Evolutionary conservation across 2,329 filamentous ascomycete species (phyloP), one percentile per base, ranked within the genome.

Genomic region (Verticillium albo-atrum): DNA sequence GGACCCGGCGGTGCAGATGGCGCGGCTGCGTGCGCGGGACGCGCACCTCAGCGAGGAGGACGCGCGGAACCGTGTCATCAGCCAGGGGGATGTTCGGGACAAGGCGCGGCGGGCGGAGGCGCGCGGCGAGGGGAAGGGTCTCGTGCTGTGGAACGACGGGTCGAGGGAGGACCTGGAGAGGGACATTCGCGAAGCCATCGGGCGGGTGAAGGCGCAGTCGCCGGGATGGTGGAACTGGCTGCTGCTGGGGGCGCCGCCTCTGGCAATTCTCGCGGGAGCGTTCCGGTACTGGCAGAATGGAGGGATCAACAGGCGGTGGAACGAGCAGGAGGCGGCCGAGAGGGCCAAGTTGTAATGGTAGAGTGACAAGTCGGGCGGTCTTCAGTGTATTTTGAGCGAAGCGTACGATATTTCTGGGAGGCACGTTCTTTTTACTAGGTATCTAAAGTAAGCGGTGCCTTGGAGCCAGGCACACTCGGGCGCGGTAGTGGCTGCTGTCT

Each of bases 131-230:
- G 86, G 85, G 6, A 82, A 81, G 54, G 94, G 93, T 0, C 82
- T 92, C 3, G 91, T 97, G 34, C 82, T 99, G 26, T 95, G 91
- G 91, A 99, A 99, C 75, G 94, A 98, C 75, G 85, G 85, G 2
- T 86, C 85, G 54, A 87, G 81, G 68, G 87, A 86, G 35, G 85
- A 92, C 63, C 73, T 99, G 69, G 82, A 84, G 73, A 73, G 70
- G 56, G 86, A 91, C 72, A 77, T 98, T 12, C 80, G 82, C 56
- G 78, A 76, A 61, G 89, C 88, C 7, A 86, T 98, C 77, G 70
- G 68, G 4, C 80, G 82, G 61, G 76, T 97, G 37, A 81, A 79
- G 67, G 77, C 68, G 53, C 75, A 76, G 20, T 95, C 89, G 72
- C 91, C 91, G 6, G 74, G 77, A 62, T 96, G 92, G 91, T 98